Percentiles rank a stretch among this genome's conserved stretches.
Evolutionary conservation across 768 basidiomycete genomes (phyloP).

Genomic region (Flagelloscypha sp.): DNA sequence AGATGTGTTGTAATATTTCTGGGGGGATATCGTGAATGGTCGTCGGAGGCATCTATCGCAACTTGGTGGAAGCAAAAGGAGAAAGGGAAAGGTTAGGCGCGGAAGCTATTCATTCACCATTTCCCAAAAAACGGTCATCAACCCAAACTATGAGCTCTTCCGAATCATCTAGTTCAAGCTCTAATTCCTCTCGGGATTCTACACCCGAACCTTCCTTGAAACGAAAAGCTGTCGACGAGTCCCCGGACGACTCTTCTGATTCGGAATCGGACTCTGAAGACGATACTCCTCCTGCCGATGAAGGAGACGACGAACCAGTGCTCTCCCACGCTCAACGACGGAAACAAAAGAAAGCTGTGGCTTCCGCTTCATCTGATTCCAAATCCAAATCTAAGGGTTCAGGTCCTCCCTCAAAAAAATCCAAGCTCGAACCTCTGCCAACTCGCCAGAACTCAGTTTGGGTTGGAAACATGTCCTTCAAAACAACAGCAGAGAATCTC

Average conservation of each 20-base stretch:
- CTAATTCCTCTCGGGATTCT: too few species aligned
- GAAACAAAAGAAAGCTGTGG: conserved; percentile 40
- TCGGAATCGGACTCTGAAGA: conserved; percentile 19
- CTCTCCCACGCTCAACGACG: conserved; percentile 73
- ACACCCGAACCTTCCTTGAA: conserved; percentile 13
- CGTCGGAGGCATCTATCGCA: too few species aligned
- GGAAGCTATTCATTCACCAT: too few species aligned
- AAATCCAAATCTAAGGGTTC: conserved; percentile 20
- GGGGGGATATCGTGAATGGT: too few species aligned
- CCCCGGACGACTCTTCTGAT: conserved; percentile 12
- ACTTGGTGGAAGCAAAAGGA: too few species aligned
- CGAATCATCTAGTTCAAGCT: too few species aligned
- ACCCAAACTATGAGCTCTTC: too few species aligned
- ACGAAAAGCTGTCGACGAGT: conserved; percentile 21
- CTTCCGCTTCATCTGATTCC: conserved; percentile 16
- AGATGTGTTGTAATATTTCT: too few species aligned
- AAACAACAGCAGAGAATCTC: conserved; percentile 72
- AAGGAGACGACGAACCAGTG: conserved; percentile 32
- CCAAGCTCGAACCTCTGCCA: conserved; percentile 29
- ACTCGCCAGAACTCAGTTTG: conserved; percentile 85
- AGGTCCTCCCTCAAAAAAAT: conserved; percentile 31
- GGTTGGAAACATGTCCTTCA: conserved; percentile 93
- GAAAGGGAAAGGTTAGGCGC: too few species aligned
- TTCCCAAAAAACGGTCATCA: too few species aligned
- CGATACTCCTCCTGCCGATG: conserved; percentile 13